Evolutionary conservation across 148 eudicot species (phyloP).

Genomic region (Vaccinium myrtillus): DNA sequence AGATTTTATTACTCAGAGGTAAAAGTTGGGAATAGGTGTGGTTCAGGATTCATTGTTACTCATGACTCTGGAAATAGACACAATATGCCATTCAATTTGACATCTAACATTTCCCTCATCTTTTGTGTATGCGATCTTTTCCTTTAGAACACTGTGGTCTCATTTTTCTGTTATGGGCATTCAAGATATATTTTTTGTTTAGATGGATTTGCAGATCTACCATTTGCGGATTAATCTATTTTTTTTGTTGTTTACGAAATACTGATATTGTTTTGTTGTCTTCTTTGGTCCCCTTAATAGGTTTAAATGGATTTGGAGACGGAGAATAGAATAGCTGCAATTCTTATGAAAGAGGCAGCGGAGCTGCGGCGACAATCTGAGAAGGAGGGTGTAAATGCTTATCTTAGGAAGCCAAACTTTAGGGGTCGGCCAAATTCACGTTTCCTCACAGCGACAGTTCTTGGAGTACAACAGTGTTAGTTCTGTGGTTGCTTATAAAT

Average conservation of each 20-base stretch:
- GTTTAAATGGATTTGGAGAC: slow-evolving; percentile 80
- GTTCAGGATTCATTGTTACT: not conserved
- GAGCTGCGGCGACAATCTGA: slow-evolving; percentile 86
- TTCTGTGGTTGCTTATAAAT: slow-evolving; percentile 10
- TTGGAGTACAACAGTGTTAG: slow-evolving; percentile 87
- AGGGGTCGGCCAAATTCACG: slow-evolving; percentile 93
- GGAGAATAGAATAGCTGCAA: slow-evolving; percentile 78
- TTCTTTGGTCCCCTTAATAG: not conserved
- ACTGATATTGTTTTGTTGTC: not conserved
- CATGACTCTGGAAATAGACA: not conserved
- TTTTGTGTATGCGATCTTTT: not conserved
- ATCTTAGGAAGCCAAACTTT: slow-evolving; percentile 64
- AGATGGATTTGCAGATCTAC: not conserved
- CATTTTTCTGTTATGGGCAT: not conserved
- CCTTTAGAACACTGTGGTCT: not conserved
- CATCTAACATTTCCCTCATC: not conserved
- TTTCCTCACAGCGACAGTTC: slow-evolving; percentile 82
- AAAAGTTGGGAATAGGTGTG: not conserved
- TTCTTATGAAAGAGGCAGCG: slow-evolving; percentile 83
- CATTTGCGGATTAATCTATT: not conserved
- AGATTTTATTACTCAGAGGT: not conserved
- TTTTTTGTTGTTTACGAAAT: not conserved
- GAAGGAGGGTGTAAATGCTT: slow-evolving; percentile 73
- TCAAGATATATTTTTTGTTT: not conserved
- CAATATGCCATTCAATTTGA: not conserved